These are phyloP conservation scores for Gastrodia elata DNA, from an alignment of 106 monocot species.

Conservation along the genomic window DNA sequence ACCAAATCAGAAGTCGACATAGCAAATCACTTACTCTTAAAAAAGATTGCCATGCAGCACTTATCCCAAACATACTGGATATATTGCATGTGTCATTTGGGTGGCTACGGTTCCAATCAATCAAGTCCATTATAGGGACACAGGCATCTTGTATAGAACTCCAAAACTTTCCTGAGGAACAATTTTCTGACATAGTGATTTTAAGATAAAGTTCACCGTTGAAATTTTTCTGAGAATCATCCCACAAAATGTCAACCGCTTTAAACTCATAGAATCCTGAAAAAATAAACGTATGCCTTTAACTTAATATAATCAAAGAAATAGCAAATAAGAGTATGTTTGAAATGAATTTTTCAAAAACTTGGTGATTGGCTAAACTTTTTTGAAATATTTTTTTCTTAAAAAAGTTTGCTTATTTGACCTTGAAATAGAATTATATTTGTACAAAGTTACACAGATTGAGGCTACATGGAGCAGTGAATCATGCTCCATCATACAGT, in stretches of 20 bases:
- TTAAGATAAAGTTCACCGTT: constrained; percentile 51
- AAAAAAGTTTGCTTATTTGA: neutral
- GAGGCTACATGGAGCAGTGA: too few species aligned
- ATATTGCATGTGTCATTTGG: constrained; percentile 41
- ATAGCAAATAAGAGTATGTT: neutral
- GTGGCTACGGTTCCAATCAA: constrained; percentile 78
- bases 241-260: constrained; percentile 73
- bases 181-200: constrained; percentile 45
- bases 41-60: constrained; percentile 63
- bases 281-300: constrained; percentile 2
- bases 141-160: constrained; percentile 55
- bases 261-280: constrained; percentile 67
- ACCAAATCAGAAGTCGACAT: neutral
- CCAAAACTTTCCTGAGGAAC: constrained; percentile 43
- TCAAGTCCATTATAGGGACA: constrained; percentile 76
- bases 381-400: constrained; percentile 3
- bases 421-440: neutral
- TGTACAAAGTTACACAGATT: too few species aligned
- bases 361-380: neutral
- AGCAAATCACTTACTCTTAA: constrained; percentile 30
- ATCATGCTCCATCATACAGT: too few species aligned
- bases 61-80: constrained; percentile 42
- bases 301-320: neutral
- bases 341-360: neutral
- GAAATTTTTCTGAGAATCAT: constrained; percentile 20